These are phyloP conservation scores for Moesziomyces globuligerus DNA, from an alignment of 1,284 basidiomycete species.

Conservation along the genomic window DNA sequence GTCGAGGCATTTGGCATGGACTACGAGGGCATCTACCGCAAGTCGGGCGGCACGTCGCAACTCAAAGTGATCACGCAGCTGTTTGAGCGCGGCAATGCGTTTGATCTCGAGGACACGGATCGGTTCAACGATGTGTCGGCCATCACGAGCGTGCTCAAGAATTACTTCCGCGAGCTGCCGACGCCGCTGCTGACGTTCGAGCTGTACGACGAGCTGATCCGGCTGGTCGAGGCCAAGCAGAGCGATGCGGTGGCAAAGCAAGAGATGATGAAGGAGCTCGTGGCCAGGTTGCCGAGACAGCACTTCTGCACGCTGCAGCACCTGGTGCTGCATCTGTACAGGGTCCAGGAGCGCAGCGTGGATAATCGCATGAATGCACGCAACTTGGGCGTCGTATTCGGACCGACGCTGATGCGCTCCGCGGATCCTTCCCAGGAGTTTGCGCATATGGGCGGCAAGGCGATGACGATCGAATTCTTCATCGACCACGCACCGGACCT, in stretches of 20 bases:
- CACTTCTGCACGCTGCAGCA: slow-evolving; percentile 86
- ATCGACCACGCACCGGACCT: slow-evolving; percentile 42
- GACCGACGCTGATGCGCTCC: slow-evolving; percentile 93
- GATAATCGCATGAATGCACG: slow-evolving; percentile 92
- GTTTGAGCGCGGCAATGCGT: slow-evolving; percentile 90
- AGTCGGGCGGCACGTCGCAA: slow-evolving; percentile 91
- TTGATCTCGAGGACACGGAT: slow-evolving; percentile 86
- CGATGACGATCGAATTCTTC: slow-evolving; percentile 73
- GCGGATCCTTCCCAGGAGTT: slow-evolving; percentile 87
- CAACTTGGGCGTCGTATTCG: slow-evolving; percentile 99
- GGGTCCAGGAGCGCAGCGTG: slow-evolving; percentile 67
- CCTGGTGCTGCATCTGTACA: slow-evolving; percentile 86
- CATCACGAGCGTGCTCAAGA: slow-evolving; percentile 95
- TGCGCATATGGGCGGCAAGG: slow-evolving; percentile 95
- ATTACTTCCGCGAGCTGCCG: slow-evolving; percentile 91
- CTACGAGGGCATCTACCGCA: slow-evolving; percentile 95
- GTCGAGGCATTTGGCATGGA: slow-evolving; percentile 73
- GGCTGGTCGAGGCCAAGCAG: slow-evolving; percentile 51
- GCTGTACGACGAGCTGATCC: slow-evolving; percentile 85
- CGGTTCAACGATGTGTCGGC: slow-evolving; percentile 97
- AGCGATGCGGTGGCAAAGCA: slow-evolving; percentile 18
- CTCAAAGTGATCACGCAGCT: slow-evolving; percentile 92
- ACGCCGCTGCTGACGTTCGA: slow-evolving; percentile 89
- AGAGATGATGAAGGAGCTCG: slow-evolving; percentile 71
- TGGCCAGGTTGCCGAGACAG: slow-evolving; percentile 81